Conservation (phyloP, 305 asterid genomes). For the Fraxinus angustifolia region DNA sequence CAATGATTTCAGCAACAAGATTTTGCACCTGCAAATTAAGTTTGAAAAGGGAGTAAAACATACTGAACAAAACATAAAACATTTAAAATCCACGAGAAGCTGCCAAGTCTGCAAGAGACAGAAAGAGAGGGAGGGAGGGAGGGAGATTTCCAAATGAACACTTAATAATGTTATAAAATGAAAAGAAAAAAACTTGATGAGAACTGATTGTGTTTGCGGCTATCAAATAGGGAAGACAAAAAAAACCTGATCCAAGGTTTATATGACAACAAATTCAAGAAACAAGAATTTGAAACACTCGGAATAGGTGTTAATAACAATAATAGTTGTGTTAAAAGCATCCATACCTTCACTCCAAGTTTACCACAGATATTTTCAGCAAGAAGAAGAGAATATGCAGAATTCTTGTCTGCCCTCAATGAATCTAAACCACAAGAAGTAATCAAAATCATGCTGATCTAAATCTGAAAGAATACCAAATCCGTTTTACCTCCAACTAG, state of each 20-base stretch:
- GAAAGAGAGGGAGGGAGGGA: background rate
- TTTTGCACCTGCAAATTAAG: conserved; percentile 67
- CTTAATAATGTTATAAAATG: background rate
- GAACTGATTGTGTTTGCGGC: background rate
- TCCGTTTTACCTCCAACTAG: conserved; percentile 71
- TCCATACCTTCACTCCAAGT: conserved; percentile 71
- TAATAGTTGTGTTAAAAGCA: conserved; percentile 5
- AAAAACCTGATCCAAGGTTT: background rate
- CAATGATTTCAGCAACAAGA: conserved; percentile 85
- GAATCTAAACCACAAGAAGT: conserved; percentile 52
- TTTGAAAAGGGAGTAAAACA: background rate
- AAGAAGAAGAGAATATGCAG: conserved; percentile 87
- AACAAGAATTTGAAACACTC: background rate
- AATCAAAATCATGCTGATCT: conserved; percentile 13
- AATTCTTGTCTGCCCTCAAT: conserved; percentile 82
- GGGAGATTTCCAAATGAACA: background rate
- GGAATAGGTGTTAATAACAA: background rate
- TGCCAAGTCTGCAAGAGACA: background rate
- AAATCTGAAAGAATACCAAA: conserved; percentile 14
- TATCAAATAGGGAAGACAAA: background rate
- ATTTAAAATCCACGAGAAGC: background rate
- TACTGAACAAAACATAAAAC: background rate
- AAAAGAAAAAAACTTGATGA: background rate
- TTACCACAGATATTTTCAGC: conserved; percentile 84
- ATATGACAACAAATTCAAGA: background rate